Base-by-base conservation (phyloP, 208 protist species). In the Trypanosoma melophagium region DNA sequence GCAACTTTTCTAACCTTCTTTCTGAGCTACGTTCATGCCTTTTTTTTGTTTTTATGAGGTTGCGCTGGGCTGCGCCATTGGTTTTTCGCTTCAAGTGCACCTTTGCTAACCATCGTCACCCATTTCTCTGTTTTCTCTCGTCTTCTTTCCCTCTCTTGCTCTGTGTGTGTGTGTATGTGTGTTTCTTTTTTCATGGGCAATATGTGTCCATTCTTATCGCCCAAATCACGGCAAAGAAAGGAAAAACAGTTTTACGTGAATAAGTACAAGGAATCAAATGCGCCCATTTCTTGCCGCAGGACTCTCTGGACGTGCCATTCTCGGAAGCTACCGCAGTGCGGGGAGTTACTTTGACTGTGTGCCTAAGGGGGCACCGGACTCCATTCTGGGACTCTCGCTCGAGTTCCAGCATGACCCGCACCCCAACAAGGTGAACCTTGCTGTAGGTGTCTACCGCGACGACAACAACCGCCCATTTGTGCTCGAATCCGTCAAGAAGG, bases 391-490 rank as follows among this genome's bases (percentile, higher is more conserved):
- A 38, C 77, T 93, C 19, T 77, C 73, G 3, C 69, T 71, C 2
- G 75, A 77, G 57, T 93, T 87, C 54, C 69, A 84, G 21, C 66
- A 66, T 47, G 97, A 99, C 69, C 51, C 76, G 9, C 56, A 67
- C 31, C 81, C 87, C 22, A 77, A 84, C 10, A 99, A 99, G 81
- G 86, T 99, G 21, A 98, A 98, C 74, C 83, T 99, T 4, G 94
- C 83, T 35, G 87, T 99, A 10, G 98, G 98, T n/a, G 98, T 98
- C 2, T 99, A 99, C 80, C 84, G 98, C 53, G 89, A 90, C 28
- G 95, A 98, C 55, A 69, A 90, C 19, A 95, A 91, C 54, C 90
- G 94, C 67, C 94, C 97, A 10, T 90, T 84, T 44, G 87, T 99
- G 21, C 84, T 99, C 0, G 80, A 88, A 45, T 93, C 77, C 17